Base-by-base conservation (phyloP, 2,329 filamentous ascomycete genomes). In the Diaporthe ilicicola region DNA sequence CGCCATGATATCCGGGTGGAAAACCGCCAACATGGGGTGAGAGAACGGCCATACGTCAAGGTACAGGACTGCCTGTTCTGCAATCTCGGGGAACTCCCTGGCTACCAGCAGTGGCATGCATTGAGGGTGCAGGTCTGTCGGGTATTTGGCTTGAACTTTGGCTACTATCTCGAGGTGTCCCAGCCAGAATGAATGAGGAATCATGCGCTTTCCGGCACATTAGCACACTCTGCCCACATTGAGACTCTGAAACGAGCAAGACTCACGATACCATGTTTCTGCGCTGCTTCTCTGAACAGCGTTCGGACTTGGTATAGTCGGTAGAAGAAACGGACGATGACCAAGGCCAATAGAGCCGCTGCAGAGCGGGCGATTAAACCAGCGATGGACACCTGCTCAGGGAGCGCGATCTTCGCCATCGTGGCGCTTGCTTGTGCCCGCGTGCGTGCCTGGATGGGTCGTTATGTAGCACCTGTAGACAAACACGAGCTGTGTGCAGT, bases 31-130 rank as follows among this genome's bases (percentile, higher is more conserved):
- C 75, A 82, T 79, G 3, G 81, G 77, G 6, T 71, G 61, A 1
- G 74, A 74, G n/a, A 83, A 73, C 4, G 82, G 82, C 79, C 81
- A 83, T 17, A 78, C 70, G 65, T 84, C 82, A 53, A 84, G 71
- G 69, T 84, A 81, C 55, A 79, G 71, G 34, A 78, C 59, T 62
- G 79, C 78, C 9, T 74, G 68, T n/a, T 73, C 74, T 3, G 74
- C 73, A 22, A 78, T 48, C 22, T 80, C 77, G 7, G 79, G 77
- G 53, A 77, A 80, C 53, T 79, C 76, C 34, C 74, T 62, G 32
- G 74, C 69, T 13, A 81, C 48, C 22, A 77, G 64, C 13, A 72
- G 66, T 15, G 76, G 72, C 32, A 76, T 70, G 67, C 73, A 72
- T 2, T 78, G 75, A 9, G 75, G 73, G 42, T 78, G 70, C 1